Conservation (phyloP, 1,284 basidiomycete genomes). For the Apiotrichum akiyoshidainum region DNA sequence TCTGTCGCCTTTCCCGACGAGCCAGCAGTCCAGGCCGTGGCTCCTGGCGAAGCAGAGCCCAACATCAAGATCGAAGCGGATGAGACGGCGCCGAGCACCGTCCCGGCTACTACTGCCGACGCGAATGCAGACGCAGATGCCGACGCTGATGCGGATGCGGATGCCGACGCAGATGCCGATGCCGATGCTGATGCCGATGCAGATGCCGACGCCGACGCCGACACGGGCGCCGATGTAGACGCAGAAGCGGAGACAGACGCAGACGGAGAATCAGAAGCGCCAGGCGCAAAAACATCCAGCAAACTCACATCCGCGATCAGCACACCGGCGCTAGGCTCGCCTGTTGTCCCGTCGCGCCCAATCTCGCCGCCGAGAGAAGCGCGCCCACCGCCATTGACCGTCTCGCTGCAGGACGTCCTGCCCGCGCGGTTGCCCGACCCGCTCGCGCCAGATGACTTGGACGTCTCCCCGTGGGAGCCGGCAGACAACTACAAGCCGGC, state of each 20-base stretch:
- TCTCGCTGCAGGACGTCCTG: constrained; percentile 11
- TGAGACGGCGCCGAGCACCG: neutral
- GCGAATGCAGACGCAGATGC: constrained; percentile 16
- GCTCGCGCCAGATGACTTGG: constrained; percentile 12
- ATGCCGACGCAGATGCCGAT: constrained; percentile 24
- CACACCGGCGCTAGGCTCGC: constrained; percentile 12
- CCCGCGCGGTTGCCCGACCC: constrained; percentile 12
- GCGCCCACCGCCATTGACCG: constrained; percentile 9
- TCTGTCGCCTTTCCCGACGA: constrained; percentile 42
- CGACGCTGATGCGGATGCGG: constrained; percentile 14
- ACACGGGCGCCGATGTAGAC: constrained; percentile 1
- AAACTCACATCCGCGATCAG: constrained; percentile 3
- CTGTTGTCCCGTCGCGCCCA: constrained; percentile 7
- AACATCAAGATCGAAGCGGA: constrained; percentile 3
- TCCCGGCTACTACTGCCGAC: neutral
- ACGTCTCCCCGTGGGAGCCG: constrained; percentile 38
- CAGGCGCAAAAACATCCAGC: neutral
- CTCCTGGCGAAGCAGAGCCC: neutral
- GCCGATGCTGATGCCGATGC: constrained; percentile 26
- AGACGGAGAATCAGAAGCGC: constrained; percentile 1
- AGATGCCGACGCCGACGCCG: constrained; percentile 20
- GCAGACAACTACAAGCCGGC: constrained; percentile 39
- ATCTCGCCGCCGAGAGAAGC: neutral
- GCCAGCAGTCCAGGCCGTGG: constrained; percentile 9
- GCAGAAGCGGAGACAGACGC: constrained; percentile 3